Evolutionary conservation across 1,284 basidiomycete species (phyloP).

Genomic region (Leccinum fallax): DNA sequence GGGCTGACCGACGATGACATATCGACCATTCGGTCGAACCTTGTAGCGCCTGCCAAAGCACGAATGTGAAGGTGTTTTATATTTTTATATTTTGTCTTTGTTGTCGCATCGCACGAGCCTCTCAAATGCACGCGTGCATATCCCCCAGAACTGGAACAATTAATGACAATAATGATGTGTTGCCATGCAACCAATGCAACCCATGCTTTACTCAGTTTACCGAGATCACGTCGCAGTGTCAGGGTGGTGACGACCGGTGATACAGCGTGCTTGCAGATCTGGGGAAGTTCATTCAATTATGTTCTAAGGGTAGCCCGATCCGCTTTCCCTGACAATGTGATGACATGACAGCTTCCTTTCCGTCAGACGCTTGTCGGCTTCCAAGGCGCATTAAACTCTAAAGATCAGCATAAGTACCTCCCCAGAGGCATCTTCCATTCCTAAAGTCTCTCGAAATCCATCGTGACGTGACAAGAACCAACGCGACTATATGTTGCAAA

Average conservation of each 20-base stretch:
- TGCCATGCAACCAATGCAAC: background rate
- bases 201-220: background rate
- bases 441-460: background rate
- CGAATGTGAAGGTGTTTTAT: conserved; percentile 29
- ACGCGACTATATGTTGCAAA: background rate
- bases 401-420: background rate
- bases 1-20: conserved; percentile 64
- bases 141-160: background rate
- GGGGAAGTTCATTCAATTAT: background rate
- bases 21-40: conserved; percentile 56
- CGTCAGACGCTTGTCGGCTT: background rate
- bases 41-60: conserved; percentile 45
- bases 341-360: background rate
- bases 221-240: background rate
- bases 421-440: background rate
- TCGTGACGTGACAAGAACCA: background rate
- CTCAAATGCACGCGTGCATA: background rate
- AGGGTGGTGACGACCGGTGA: background rate
- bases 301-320: background rate
- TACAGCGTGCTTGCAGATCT: background rate
- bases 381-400: background rate
- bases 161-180: background rate
- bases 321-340: background rate
- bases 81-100: background rate
- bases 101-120: background rate